These are phyloP conservation scores for Neurospora hispaniola DNA, from an alignment of 495 filamentous ascomycete genomes.

Conservation along the genomic window DNA sequence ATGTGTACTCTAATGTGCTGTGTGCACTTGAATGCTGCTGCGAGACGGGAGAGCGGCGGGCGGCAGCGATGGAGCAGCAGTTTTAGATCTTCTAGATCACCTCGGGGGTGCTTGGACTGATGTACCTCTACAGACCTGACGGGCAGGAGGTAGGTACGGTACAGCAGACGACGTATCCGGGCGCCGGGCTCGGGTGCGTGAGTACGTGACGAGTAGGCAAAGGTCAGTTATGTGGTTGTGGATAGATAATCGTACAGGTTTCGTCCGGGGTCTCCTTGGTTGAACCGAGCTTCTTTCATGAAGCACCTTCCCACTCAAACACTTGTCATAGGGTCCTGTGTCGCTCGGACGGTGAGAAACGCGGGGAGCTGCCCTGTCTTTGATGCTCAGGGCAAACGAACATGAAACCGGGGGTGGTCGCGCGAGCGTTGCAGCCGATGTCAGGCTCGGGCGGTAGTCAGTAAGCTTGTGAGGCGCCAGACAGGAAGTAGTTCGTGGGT, in stretches of 20 bases:
- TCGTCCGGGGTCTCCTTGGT: neutral
- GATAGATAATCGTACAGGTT: neutral
- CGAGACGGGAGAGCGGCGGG: neutral
- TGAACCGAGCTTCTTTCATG: neutral
- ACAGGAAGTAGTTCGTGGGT: neutral
- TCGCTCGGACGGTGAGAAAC: neutral
- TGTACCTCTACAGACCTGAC: neutral
- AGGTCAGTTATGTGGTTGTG: neutral
- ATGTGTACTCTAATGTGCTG: neutral
- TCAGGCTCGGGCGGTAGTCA: neutral
- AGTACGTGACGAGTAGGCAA: neutral
- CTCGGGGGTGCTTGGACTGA: neutral
- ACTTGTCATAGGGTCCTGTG: neutral
- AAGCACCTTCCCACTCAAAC: neutral
- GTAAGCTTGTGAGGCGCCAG: neutral
- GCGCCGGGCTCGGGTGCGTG: neutral
- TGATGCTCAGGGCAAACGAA: slow-evolving; percentile 5
- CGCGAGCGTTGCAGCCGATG: slow-evolving; percentile 10
- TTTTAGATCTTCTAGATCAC: neutral
- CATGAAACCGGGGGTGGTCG: slow-evolving; percentile 14
- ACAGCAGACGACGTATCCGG: neutral
- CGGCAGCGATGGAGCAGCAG: neutral
- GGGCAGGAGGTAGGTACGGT: neutral
- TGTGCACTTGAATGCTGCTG: neutral
- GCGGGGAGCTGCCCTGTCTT: slow-evolving; percentile 6